Evolutionary conservation across 2,329 filamentous ascomycete species (phyloP).

Genomic region (Fusarium oligoseptatum): DNA sequence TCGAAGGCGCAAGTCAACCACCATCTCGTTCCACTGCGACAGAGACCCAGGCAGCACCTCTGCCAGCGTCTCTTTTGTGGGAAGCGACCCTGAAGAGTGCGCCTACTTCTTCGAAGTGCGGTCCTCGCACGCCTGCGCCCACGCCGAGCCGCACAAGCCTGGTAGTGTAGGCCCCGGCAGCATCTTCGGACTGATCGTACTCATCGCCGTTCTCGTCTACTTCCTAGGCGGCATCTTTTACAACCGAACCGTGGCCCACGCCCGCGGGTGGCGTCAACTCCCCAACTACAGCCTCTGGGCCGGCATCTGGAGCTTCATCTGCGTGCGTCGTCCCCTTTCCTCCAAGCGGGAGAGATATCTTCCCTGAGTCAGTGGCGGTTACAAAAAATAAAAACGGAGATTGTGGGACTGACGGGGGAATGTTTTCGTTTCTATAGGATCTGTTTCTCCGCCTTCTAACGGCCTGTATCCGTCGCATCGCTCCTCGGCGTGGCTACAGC

Average conservation of each 20-base stretch:
- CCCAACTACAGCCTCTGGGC: constrained; percentile 96
- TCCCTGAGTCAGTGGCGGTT: constrained; percentile 35
- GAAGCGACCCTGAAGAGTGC: constrained; percentile 86
- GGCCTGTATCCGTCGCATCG: constrained; percentile 76
- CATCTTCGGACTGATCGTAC: constrained; percentile 89
- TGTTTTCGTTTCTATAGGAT: constrained; percentile 59
- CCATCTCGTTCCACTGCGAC: constrained; percentile 95
- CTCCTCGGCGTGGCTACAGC: constrained; percentile 75
- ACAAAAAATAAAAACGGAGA: background rate
- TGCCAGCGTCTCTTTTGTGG: constrained; percentile 85
- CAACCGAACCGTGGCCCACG: constrained; percentile 93
- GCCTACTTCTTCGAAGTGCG: constrained; percentile 96
- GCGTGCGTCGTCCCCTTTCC: constrained; percentile 62
- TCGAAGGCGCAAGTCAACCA: constrained; percentile 77
- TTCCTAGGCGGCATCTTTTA: constrained; percentile 94
- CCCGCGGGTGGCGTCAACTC: constrained; percentile 93
- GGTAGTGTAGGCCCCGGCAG: constrained; percentile 78
- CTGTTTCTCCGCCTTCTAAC: constrained; percentile 77
- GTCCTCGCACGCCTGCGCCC: constrained; percentile 82
- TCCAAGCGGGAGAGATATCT: constrained; percentile 49
- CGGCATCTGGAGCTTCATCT: constrained; percentile 85
- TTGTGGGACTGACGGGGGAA: constrained; percentile 43
- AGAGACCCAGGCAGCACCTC: constrained; percentile 77
- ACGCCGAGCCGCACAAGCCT: constrained; percentile 77
- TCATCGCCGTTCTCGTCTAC: constrained; percentile 85